A percentile compares a stretch with the other conserved stretches of the same genome.
Evolutionary conservation across 768 basidiomycete species (phyloP).

Genomic region (Rubroboletus satanas): DNA sequence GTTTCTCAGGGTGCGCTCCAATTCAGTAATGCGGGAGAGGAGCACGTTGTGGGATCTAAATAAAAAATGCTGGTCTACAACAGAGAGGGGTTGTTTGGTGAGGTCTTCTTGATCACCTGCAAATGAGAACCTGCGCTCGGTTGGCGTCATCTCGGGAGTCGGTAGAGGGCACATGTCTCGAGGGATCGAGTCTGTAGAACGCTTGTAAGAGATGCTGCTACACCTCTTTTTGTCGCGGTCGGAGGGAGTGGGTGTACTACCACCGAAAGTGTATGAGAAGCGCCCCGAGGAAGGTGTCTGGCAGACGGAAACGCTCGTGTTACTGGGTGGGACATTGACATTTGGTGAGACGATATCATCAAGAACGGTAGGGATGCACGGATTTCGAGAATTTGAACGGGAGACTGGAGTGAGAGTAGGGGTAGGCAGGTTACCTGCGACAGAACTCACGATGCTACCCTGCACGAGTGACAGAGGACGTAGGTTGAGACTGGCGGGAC

Average conservation of each 20-base stretch:
- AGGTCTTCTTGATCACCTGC: slow-evolving; percentile 17
- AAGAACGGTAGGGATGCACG: not conserved
- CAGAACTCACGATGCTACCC: slow-evolving; percentile 40
- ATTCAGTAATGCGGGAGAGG: slow-evolving; percentile 74
- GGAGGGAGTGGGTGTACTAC: slow-evolving; percentile 22
- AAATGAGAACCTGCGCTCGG: slow-evolving; percentile 42
- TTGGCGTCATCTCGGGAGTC: slow-evolving; percentile 74
- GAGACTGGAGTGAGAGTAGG: slow-evolving; percentile 52
- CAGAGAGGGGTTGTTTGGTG: slow-evolving; percentile 52
- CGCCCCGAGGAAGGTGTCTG: slow-evolving; percentile 22
- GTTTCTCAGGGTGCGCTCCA: slow-evolving; percentile 62
- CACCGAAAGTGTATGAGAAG: slow-evolving; percentile 26
- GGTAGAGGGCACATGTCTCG: slow-evolving; percentile 50
- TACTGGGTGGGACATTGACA: not conserved
- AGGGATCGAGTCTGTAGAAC: slow-evolving; percentile 36
- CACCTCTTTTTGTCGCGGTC: slow-evolving; percentile 40
- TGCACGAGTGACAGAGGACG: slow-evolving; percentile 70
- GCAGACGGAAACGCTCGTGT: not conserved
- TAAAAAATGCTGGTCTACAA: slow-evolving; percentile 81
- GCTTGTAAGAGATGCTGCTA: slow-evolving; percentile 76
- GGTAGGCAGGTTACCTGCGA: slow-evolving; percentile 44
- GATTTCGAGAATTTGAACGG: slow-evolving; percentile 41
- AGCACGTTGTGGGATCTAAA: slow-evolving; percentile 81
- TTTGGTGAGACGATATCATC: slow-evolving; percentile 28
- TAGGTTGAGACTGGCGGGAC: slow-evolving; percentile 63